These are phyloP conservation scores for Thermothelomyces thermophilus DNA, from an alignment of 2,329 filamentous ascomycete genomes.

Conservation along the genomic window DNA sequence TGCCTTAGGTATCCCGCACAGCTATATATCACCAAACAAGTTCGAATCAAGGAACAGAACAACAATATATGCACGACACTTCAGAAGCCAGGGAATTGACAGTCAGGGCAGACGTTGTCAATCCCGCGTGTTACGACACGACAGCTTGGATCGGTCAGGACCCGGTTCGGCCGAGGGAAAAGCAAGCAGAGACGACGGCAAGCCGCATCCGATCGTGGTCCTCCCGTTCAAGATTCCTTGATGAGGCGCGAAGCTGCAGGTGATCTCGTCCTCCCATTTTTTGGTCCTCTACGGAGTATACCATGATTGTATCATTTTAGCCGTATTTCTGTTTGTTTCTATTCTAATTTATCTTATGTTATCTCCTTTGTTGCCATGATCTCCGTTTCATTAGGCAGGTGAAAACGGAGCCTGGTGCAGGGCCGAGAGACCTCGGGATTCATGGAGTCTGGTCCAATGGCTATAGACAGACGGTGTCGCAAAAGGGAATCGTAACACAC, in stretches of 20 bases:
- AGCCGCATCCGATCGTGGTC: conserved; percentile 8
- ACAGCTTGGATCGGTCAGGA: neutral
- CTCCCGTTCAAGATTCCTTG: neutral
- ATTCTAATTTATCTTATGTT: neutral
- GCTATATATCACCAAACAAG: too few relatives aligned
- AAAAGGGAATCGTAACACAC: too few relatives aligned
- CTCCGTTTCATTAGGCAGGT: neutral
- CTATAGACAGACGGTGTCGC: too few relatives aligned
- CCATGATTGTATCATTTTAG: too few relatives aligned
- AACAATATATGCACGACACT: too few relatives aligned
- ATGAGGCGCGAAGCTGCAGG: conserved; percentile 5
- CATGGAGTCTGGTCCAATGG: neutral
- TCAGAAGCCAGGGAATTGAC: too few relatives aligned
- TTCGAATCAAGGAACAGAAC: too few relatives aligned
- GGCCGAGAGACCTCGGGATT: neutral
- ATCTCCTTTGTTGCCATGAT: neutral
- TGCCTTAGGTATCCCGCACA: too few relatives aligned
- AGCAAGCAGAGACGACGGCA: conserved; percentile 2
- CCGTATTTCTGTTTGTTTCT: neutral
- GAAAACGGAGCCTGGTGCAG: neutral
- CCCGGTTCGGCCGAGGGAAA: conserved; percentile 9
- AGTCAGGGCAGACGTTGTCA: too few relatives aligned
- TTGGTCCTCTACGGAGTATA: too few relatives aligned
- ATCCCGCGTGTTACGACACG: too few relatives aligned
- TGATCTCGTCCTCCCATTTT: neutral